Evolutionary conservation across 148 eudicot genomes (phyloP), one percentile per base, ranked within the genome.

Genomic region (Heliamphora exappendiculata): DNA sequence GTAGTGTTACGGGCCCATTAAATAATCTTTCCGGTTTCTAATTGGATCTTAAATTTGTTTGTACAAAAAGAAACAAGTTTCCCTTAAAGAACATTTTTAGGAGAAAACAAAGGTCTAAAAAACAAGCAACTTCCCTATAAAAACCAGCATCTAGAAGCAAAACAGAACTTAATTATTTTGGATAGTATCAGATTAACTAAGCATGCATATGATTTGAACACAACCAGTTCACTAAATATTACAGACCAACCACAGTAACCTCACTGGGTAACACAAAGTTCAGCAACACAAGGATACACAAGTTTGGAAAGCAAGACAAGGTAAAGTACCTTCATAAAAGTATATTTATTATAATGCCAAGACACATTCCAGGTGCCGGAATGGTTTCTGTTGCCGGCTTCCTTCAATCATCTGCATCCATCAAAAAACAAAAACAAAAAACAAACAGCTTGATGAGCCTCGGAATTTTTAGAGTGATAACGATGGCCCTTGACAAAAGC

Each of bases 381-480:
- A 3, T 3, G 37, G 6, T 16, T 13, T 5, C 37, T 70, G 57
- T 47, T 1, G 55, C 44, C 28, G 3, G 36, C 73, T 14, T 69
- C 73, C 28, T 45, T 70, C 73, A 70, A 70, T 47, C 57, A 26
- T 70, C 73, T 70, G 73, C 73, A 70, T 2, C 73, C 73, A 70
- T 45, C 22, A 28, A n/a, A 41, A n/a, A n/a, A n/a, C n/a, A n/a
- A n/a, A n/a, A n/a, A n/a, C n/a, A n/a, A n/a, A n/a, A n/a, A n/a
- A n/a, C n/a, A n/a, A n/a, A n/a, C n/a, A n/a, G n/a, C n/a, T n/a
- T n/a, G n/a, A n/a, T n/a, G n/a, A n/a, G n/a, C n/a, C n/a, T n/a
- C n/a, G n/a, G n/a, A n/a, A n/a, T n/a, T n/a, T n/a, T n/a, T n/a
- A n/a, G n/a, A n/a, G n/a, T n/a, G n/a, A n/a, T n/a, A n/a, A n/a